Evolutionary conservation across 2,329 filamentous ascomycete species (phyloP), one percentile per base, ranked within the genome.

Genomic region (Calonectria fujianensis): DNA sequence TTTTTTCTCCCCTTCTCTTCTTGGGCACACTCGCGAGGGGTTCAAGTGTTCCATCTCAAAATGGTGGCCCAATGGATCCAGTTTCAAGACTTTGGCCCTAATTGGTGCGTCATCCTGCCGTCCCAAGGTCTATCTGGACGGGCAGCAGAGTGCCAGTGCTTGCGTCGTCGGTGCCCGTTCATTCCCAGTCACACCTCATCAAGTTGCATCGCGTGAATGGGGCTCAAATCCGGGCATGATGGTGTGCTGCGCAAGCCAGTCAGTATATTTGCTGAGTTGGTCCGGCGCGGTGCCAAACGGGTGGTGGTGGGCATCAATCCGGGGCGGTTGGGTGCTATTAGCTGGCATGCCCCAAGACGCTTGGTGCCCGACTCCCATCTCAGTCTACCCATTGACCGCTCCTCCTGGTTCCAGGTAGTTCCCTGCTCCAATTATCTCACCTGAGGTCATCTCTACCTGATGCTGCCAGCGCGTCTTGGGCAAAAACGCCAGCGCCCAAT

Each of bases 401-500:
- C 78, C 79, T 83, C 80, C 70, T 75, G 73, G 76, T 82, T 77
- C 82, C 78, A 78, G 82, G 82, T 80, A 81, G 79, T 83, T 77
- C 82, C 82, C 83, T 84, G 82, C 79, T 82, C 77, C 71, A 68
- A 71, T 73, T 78, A 73, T 80, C 81, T 79, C 77, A 78, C 78
- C 77, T 79, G 78, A 80, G 75, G 77, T 78, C 79, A 78, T 77
- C 77, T 80, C 76, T 80, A 82, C 78, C 80, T 80, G 79, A 79
- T 72, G 75, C 76, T 79, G 77, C 76, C 80, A 79, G 76, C 79
- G 73, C 76, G 78, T 67, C 80, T 81, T 83, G 82, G 82, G 82
- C 82, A 83, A 83, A 82, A 84, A 83, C 79, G 79, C 78, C 77
- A 80, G 75, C 77, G 81, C 82, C 82, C 80, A 83, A 84, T 80